These are phyloP conservation scores for Punica granatum DNA, from an alignment of 345 rosid genomes.

Conservation along the genomic window DNA sequence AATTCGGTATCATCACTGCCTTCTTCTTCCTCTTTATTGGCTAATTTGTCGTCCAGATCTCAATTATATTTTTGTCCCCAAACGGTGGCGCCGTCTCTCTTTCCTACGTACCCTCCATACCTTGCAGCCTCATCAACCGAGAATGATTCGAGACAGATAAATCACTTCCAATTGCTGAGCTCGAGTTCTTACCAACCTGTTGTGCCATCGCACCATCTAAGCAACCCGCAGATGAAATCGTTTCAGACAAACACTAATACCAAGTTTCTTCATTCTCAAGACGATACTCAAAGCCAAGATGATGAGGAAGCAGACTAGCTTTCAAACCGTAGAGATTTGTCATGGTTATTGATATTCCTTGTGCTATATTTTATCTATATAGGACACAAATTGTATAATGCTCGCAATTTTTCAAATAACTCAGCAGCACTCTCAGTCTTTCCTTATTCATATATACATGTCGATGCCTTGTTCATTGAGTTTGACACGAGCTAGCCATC, in stretches of 20 bases:
- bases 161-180: constrained; percentile 35
- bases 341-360: neutral
- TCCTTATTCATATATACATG: neutral
- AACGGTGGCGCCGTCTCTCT: constrained; percentile 43
- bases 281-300: constrained; percentile 10
- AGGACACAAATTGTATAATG: neutral
- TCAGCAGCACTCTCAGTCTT: neutral
- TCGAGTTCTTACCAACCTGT: constrained; percentile 30
- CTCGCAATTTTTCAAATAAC: neutral
- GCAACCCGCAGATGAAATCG: constrained; percentile 28
- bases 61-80: constrained; percentile 60
- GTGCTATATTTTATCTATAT: neutral
- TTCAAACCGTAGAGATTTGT: neutral
- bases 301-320: neutral
- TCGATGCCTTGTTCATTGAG: neutral
- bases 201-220: constrained; percentile 13
- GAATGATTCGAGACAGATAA: constrained; percentile 25
- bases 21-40: constrained; percentile 20
- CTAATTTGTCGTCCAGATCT: constrained; percentile 29
- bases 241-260: constrained; percentile 35
- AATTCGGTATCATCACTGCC: constrained; percentile 8
- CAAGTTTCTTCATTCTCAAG: constrained; percentile 25
- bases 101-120: constrained; percentile 47
- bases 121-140: constrained; percentile 21
- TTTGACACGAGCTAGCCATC: neutral